A percentile compares a stretch with the other conserved stretches of the same genome.
phyloP scores from a whole-genome alignment of 2,329 filamentous ascomycete species.

The Claviceps paspali region DNA sequence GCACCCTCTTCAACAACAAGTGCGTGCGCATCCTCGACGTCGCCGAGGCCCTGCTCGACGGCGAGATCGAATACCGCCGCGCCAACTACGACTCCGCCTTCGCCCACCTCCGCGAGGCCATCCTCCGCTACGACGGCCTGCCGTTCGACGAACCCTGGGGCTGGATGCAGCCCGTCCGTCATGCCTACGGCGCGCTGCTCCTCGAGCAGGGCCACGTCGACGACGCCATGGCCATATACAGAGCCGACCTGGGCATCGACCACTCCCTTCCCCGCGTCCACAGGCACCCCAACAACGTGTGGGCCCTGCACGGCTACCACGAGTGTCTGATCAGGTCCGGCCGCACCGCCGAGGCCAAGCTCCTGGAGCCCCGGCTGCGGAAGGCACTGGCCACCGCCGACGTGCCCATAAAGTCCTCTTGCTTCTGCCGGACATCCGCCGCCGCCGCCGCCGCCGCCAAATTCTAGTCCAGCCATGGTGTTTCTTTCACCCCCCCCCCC shows the following conservation, averaged over 20 bases:
- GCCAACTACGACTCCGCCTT: slow-evolving; percentile 45
- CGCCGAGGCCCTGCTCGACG: slow-evolving; percentile 52
- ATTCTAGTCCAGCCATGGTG: too few relatives aligned
- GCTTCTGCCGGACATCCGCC: slow-evolving; percentile 14
- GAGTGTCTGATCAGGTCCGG: slow-evolving; percentile 47
- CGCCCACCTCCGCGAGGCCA: slow-evolving; percentile 37
- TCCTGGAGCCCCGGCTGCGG: slow-evolving; percentile 27
- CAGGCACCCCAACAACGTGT: slow-evolving; percentile 59
- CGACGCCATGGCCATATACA: slow-evolving; percentile 41
- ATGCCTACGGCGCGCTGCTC: slow-evolving; percentile 54
- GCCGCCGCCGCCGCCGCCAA: too few relatives aligned
- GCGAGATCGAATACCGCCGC: slow-evolving; percentile 56
- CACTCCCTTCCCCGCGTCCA: slow-evolving; percentile 46
- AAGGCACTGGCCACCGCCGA: slow-evolving; percentile 41
- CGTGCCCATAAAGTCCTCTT: slow-evolving; percentile 31
- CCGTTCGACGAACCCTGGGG: slow-evolving; percentile 65
- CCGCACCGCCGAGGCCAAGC: slow-evolving; percentile 22
- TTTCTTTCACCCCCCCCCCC: neutral
- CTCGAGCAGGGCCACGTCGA: slow-evolving; percentile 48
- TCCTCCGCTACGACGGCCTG: slow-evolving; percentile 44
- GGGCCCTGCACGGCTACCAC: slow-evolving; percentile 58
- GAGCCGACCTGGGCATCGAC: slow-evolving; percentile 44
- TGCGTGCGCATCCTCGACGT: slow-evolving; percentile 44
- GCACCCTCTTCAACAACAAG: slow-evolving; percentile 34
- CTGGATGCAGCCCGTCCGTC: slow-evolving; percentile 62